Evolutionary conservation across 805 yeast genomes (phyloP).

Genomic region (Yamadazyma ubonensis): DNA sequence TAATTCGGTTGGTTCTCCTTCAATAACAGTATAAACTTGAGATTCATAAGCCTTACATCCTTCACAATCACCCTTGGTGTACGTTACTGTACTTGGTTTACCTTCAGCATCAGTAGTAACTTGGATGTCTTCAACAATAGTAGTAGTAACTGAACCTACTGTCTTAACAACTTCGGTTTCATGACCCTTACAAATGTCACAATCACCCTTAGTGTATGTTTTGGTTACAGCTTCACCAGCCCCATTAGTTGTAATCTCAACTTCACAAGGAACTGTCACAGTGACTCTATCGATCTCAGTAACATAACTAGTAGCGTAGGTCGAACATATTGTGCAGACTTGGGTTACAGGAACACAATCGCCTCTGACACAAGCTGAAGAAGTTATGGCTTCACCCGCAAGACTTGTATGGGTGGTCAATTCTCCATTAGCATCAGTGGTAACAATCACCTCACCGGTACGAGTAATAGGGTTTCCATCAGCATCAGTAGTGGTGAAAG

Average conservation of each 20-base stretch:
- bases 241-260: conserved; percentile 13
- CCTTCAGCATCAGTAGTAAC: conserved; percentile 11
- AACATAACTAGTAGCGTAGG: conserved; percentile 11
- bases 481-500: conserved; percentile 15
- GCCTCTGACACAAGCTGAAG: conserved; percentile 12
- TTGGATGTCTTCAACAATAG: conserved; percentile 14
- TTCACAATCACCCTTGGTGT: conserved; percentile 12
- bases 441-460: conserved; percentile 16
- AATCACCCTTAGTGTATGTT: conserved; percentile 9
- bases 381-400: conserved; percentile 2
- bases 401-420: conserved; percentile 4
- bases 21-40: conserved; percentile 10
- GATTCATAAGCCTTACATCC: conserved; percentile 13
- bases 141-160: conserved; percentile 4
- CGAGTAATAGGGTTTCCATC: conserved; percentile 16
- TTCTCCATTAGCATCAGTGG: conserved; percentile 17
- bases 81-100: conserved; percentile 2
- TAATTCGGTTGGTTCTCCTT: conserved; percentile 8
- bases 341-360: conserved; percentile 12
- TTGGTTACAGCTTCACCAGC: conserved; percentile 8
- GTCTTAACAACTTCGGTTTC: conserved; percentile 13
- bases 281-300: conserved; percentile 15
- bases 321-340: conserved; percentile 9
- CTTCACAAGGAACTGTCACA: conserved; percentile 20
- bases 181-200: conserved; percentile 13